Conservation (phyloP, 2,329 filamentous ascomycete genomes). For the Anisogramma anomala region DNA sequence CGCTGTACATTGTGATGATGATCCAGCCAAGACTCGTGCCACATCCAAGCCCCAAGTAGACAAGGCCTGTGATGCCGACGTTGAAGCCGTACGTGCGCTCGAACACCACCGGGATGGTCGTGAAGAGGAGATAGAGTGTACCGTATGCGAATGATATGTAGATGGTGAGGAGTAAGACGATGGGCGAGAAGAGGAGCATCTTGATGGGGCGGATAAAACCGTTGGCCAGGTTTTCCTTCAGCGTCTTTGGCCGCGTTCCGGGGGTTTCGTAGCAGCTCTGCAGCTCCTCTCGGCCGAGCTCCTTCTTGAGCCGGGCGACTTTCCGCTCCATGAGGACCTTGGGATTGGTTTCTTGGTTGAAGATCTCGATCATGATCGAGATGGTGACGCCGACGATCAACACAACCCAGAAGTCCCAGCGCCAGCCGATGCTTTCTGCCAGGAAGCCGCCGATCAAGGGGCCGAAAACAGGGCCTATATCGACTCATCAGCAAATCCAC, state of each 20-base stretch:
- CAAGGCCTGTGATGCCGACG: slow-evolving; percentile 34
- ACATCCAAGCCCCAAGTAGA: slow-evolving; percentile 36
- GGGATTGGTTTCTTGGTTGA: slow-evolving; percentile 37
- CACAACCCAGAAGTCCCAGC: slow-evolving; percentile 42
- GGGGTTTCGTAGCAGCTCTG: slow-evolving; percentile 34
- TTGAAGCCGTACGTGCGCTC: slow-evolving; percentile 34
- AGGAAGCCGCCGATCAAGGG: slow-evolving; percentile 40
- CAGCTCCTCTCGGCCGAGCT: slow-evolving; percentile 34
- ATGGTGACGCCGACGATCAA: slow-evolving; percentile 32
- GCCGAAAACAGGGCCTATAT: slow-evolving; percentile 30
- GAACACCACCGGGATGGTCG: slow-evolving; percentile 41
- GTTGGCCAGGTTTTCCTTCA: slow-evolving; percentile 21
- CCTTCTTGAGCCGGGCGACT: slow-evolving; percentile 30
- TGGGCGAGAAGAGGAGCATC: slow-evolving; percentile 37
- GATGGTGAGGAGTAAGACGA: slow-evolving; percentile 34
- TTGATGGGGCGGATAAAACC: slow-evolving; percentile 16
- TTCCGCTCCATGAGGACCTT: slow-evolving; percentile 40
- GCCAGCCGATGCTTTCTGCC: slow-evolving; percentile 37
- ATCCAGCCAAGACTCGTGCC: slow-evolving; percentile 27
- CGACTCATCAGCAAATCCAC: neutral
- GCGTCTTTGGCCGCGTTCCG: slow-evolving; percentile 17
- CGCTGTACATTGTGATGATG: slow-evolving; percentile 24
- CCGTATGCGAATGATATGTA: slow-evolving; percentile 43
- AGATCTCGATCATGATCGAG: slow-evolving; percentile 26
- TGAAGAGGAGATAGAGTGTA: slow-evolving; percentile 42